Evolutionary conservation across 345 rosid species (phyloP).

Genomic region (Raphanus sativus): DNA sequence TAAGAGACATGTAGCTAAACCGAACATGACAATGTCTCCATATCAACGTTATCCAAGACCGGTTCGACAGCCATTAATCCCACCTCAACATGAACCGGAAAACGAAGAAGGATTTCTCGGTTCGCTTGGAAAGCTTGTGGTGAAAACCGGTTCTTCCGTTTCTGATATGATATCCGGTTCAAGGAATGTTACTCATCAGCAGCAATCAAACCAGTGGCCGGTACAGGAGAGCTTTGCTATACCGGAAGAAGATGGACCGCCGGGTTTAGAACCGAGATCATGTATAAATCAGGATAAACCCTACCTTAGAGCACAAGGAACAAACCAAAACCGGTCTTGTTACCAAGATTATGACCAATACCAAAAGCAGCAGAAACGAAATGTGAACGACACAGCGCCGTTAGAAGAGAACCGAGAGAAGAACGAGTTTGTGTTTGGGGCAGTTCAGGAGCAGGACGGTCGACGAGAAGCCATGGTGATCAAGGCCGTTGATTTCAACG

Average conservation of each 20-base stretch:
- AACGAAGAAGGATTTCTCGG: conserved; percentile 73
- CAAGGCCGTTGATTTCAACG: conserved; percentile 87
- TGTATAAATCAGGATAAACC: conserved; percentile 48
- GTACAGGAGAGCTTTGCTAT: conserved; percentile 77
- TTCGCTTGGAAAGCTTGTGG: conserved; percentile 67
- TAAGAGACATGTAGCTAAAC: conserved; percentile 45
- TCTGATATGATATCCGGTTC: conserved; percentile 49
- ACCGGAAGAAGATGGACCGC: conserved; percentile 79
- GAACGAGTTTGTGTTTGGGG: conserved; percentile 87
- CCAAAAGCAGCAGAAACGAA: conserved; percentile 45
- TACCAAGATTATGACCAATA: conserved; percentile 46
- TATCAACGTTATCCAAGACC: conserved; percentile 65
- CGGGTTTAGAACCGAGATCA: conserved; percentile 56
- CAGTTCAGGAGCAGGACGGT: conserved; percentile 87
- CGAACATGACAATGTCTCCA: conserved; percentile 45
- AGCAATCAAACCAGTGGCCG: conserved; percentile 54
- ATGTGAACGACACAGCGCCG: conserved; percentile 36
- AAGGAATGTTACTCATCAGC: conserved; percentile 47
- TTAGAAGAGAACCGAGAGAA: conserved; percentile 60
- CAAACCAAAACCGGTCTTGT: conserved; percentile 55
- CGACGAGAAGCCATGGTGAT: conserved; percentile 85
- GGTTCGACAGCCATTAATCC: conserved; percentile 69
- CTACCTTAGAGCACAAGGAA: conserved; percentile 48
- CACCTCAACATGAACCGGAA: conserved; percentile 62
- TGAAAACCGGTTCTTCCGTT: conserved; percentile 67